Conservation (phyloP, 1,284 basidiomycete genomes). For the Heterobasidion irregulare region DNA sequence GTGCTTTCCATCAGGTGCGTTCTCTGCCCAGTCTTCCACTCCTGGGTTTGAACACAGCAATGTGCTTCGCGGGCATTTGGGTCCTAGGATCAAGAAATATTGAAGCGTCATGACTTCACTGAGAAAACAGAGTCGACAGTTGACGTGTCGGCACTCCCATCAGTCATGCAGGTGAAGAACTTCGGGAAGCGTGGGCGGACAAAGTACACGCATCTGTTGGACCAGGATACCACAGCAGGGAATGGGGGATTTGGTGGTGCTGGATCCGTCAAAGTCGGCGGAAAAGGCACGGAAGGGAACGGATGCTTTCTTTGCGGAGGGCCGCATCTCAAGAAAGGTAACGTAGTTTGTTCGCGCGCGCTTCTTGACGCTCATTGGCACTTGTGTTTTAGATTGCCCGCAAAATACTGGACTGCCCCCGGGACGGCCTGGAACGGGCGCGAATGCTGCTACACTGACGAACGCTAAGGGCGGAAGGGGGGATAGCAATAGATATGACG, state of each 20-base stretch:
- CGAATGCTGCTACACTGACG: constrained; percentile 32
- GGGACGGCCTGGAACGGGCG: constrained; percentile 32
- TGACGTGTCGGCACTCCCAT: constrained; percentile 81
- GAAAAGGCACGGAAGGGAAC: constrained; percentile 43
- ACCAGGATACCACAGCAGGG: constrained; percentile 81
- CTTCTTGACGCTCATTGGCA: constrained; percentile 6
- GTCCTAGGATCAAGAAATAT: constrained; percentile 78
- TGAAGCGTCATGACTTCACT: constrained; percentile 80
- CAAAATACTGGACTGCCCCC: constrained; percentile 46
- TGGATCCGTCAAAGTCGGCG: constrained; percentile 47
- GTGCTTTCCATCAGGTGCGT: constrained; percentile 90
- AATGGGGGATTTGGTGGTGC: constrained; percentile 63
- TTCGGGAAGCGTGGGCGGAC: constrained; percentile 91
- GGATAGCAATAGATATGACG: constrained; percentile 7
- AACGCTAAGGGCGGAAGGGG: constrained; percentile 33
- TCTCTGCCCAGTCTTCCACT: background rate
- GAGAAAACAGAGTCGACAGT: constrained; percentile 82
- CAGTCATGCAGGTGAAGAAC: constrained; percentile 96
- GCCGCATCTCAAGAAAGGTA: constrained; percentile 83
- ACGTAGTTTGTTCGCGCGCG: constrained; percentile 6
- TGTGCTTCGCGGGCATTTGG: constrained; percentile 1
- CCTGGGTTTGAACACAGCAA: background rate
- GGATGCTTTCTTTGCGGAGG: constrained; percentile 92
- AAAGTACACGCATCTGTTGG: constrained; percentile 92
- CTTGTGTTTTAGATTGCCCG: constrained; percentile 52